Percentiles rank a stretch among this genome's conserved stretches.
phyloP scores from a whole-genome alignment of 148 eudicot genomes.

The Rhododendron molle region DNA sequence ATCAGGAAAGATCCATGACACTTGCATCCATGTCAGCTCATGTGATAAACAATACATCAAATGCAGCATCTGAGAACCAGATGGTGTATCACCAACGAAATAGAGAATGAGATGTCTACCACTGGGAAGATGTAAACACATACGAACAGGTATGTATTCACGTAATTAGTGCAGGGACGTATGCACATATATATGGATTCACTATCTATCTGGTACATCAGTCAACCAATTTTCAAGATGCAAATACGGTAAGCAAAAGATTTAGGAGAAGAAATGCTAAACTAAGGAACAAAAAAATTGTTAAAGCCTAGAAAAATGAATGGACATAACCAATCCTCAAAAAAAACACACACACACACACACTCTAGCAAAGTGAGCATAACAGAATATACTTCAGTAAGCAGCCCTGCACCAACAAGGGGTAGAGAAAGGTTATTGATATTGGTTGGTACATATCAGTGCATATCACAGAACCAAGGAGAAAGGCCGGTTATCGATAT shows the following conservation, averaged over 20 bases:
- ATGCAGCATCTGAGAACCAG: background rate
- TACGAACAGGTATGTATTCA: background rate
- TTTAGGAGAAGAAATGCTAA: background rate
- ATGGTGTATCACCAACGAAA: background rate
- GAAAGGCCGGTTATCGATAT: background rate
- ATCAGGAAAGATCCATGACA: background rate
- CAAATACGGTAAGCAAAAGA: background rate
- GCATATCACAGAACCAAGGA: background rate
- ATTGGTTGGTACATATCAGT: background rate
- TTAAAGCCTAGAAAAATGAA: background rate
- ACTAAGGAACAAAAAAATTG: background rate
- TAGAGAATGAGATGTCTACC: background rate
- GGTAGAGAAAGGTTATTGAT: background rate
- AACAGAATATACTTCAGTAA: background rate
- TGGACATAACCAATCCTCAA: background rate
- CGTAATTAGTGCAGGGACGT: background rate
- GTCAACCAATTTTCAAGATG: background rate
- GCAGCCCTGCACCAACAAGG: background rate
- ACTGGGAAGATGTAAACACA: background rate
- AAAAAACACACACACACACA: background rate
- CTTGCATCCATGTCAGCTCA: background rate
- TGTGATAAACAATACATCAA: background rate
- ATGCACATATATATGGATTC: background rate
- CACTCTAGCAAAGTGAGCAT: background rate
- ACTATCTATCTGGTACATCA: background rate